Conservation (phyloP, 129 eudicot species). For the Kitagawia praeruptora region DNA sequence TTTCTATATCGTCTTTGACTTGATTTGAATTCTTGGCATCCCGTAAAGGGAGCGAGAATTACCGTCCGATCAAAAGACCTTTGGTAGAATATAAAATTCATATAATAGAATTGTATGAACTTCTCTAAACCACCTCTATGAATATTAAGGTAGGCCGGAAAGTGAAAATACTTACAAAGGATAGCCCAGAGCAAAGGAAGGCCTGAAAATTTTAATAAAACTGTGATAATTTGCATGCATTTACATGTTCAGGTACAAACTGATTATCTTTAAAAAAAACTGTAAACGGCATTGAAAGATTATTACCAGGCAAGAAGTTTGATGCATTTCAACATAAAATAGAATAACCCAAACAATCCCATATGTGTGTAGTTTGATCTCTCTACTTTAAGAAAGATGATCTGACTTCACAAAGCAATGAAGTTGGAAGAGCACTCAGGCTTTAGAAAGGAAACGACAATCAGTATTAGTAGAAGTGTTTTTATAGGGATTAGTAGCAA, state of each 20-base stretch:
- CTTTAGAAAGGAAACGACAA: background rate
- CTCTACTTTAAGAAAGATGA: background rate
- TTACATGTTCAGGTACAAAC: background rate
- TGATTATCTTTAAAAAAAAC: too few relatives aligned
- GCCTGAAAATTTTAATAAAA: constrained; percentile 19
- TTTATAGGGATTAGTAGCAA: background rate
- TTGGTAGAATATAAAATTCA: background rate
- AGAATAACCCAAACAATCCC: constrained; percentile 14
- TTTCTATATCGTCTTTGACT: background rate
- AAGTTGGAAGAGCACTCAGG: background rate
- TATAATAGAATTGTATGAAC: too few relatives aligned
- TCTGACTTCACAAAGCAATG: too few relatives aligned
- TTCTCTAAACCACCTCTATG: too few relatives aligned
- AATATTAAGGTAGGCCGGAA: background rate
- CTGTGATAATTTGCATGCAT: background rate
- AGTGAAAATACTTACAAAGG: constrained; percentile 24
- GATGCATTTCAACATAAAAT: constrained; percentile 12
- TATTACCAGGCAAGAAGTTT: constrained; percentile 20
- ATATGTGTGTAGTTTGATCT: constrained; percentile 5
- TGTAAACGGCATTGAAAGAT: too few relatives aligned
- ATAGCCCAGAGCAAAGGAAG: constrained; percentile 22
- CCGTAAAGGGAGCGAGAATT: background rate
- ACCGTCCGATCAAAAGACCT: too few relatives aligned
- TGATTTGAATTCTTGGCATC: background rate
- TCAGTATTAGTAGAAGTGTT: background rate